A percentile compares a stretch with the other conserved stretches of the same genome.
These are phyloP conservation scores for Cryoendolithus antarcticus DNA, from an alignment of 2,329 filamentous ascomycete species.

Conservation along the genomic window DNA sequence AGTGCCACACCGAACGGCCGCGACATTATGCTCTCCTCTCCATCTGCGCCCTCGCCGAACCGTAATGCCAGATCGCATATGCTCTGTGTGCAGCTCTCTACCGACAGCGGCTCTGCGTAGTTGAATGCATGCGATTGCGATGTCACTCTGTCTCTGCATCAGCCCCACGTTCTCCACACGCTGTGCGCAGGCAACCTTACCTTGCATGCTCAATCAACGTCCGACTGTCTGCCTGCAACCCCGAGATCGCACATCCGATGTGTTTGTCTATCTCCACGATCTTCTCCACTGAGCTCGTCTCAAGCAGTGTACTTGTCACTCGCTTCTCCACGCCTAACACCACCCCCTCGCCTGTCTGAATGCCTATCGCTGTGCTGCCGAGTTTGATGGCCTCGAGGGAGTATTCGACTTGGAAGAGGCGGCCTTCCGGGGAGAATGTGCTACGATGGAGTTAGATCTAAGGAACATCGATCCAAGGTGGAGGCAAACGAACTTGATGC, in stretches of 20 bases:
- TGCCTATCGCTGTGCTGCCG: slow-evolving; percentile 91
- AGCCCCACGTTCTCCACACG: neutral
- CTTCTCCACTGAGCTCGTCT: slow-evolving; percentile 97
- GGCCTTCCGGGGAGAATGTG: slow-evolving; percentile 99
- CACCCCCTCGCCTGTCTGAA: slow-evolving; percentile 88
- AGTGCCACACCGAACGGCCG: slow-evolving; percentile 93
- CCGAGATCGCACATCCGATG: slow-evolving; percentile 98
- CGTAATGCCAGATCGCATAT: slow-evolving; percentile 94
- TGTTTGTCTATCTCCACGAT: slow-evolving; percentile 99
- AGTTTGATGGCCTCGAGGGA: slow-evolving; percentile 99
- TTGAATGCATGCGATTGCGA: slow-evolving; percentile 96
- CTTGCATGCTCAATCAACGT: slow-evolving; percentile 95
- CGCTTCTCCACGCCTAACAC: slow-evolving; percentile 98
- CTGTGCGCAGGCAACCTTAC: slow-evolving; percentile 24
- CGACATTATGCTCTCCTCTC: slow-evolving; percentile 90
- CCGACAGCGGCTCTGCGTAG: slow-evolving; percentile 87
- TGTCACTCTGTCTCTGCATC: slow-evolving; percentile 49
- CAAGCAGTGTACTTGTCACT: slow-evolving; percentile 91
- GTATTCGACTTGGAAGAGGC: slow-evolving; percentile 99
- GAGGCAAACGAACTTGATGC: slow-evolving; percentile 67
- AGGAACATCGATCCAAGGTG: slow-evolving; percentile 51
- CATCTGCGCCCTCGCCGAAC: slow-evolving; percentile 94
- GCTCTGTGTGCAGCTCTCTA: slow-evolving; percentile 96
- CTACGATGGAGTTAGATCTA: slow-evolving; percentile 36
- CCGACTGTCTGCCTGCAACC: slow-evolving; percentile 90